Percentiles rank a stretch among this genome's conserved stretches.
phyloP scores from a whole-genome alignment of 805 yeast species.

The Pichia thaimueangensis region DNA sequence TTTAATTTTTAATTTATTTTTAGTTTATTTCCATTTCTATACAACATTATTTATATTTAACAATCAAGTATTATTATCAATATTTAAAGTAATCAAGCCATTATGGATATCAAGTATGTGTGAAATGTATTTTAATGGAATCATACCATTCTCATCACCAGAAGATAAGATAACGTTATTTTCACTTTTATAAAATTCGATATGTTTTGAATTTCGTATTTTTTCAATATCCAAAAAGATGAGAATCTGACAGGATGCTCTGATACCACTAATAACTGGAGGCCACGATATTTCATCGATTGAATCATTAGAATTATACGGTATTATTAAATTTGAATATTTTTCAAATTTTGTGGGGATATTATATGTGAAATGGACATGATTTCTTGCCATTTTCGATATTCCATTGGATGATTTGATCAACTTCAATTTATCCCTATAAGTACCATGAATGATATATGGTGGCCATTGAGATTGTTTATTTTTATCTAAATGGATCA shows the following conservation, averaged over 20 bases:
- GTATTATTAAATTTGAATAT: no score
- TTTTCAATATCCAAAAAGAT: conserved; percentile 56
- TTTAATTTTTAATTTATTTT: no score
- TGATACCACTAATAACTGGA: conserved; percentile 74
- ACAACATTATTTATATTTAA: no score
- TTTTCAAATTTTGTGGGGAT: conserved; percentile 30
- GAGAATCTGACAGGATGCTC: conserved; percentile 48
- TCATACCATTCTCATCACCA: conserved; percentile 51
- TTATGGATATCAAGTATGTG: conserved; percentile 21
- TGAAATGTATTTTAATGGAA: conserved; percentile 39
- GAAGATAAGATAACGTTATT: conserved; percentile 71
- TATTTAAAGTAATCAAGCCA: conserved; percentile 4
- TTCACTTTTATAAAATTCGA: conserved; percentile 52
- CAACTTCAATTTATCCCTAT: conserved; percentile 35
- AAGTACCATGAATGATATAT: conserved; percentile 77
- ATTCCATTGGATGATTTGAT: conserved; percentile 55
- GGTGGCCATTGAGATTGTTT: conserved; percentile 38
- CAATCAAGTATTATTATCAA: no score
- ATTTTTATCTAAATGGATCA: conserved; percentile 10
- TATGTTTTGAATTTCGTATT: conserved; percentile 37
- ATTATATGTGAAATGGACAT: conserved; percentile 77
- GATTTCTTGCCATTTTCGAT: conserved; percentile 67
- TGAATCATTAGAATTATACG: no score
- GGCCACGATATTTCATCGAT: no score
- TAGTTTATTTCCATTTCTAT: no score